Evolutionary conservation across 2,329 filamentous ascomycete species (phyloP).

Genomic region (Hypoxylon rubiginosum): DNA sequence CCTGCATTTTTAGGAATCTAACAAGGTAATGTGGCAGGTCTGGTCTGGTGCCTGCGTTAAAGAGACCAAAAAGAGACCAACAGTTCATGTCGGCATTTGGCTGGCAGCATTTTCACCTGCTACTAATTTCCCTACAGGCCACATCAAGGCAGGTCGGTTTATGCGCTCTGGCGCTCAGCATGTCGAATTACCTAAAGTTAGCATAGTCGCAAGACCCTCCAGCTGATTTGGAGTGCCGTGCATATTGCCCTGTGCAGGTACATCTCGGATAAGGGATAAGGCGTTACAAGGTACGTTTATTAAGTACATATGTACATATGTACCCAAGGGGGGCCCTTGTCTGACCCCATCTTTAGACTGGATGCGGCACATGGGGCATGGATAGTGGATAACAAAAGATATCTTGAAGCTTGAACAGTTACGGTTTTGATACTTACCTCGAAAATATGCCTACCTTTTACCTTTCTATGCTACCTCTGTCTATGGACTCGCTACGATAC

Average conservation of each 20-base stretch:
- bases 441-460: no score
- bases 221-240: slow-evolving; percentile 14
- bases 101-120: background rate
- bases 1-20: background rate
- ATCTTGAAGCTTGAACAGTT: background rate
- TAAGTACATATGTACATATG: no score
- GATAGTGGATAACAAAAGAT: background rate
- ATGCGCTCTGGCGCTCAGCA: slow-evolving; percentile 22
- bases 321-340: slow-evolving; percentile 8
- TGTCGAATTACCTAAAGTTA: slow-evolving; percentile 7
- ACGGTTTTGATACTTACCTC: no score
- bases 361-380: slow-evolving; percentile 21
- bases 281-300: slow-evolving; percentile 18
- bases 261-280: slow-evolving; percentile 16
- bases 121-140: slow-evolving; percentile 16
- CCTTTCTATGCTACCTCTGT: no score
- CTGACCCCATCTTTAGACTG: slow-evolving; percentile 19
- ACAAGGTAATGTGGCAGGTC: background rate
- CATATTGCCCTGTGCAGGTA: background rate
- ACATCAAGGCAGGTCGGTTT: slow-evolving; percentile 10
- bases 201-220: background rate
- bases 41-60: background rate
- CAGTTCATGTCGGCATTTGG: background rate
- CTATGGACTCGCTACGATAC: background rate
- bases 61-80: background rate